Evolutionary conservation across 352 stramenopile species (phyloP), one percentile per base, ranked within the genome.

Genomic region (Thraustochytrium sp.): DNA sequence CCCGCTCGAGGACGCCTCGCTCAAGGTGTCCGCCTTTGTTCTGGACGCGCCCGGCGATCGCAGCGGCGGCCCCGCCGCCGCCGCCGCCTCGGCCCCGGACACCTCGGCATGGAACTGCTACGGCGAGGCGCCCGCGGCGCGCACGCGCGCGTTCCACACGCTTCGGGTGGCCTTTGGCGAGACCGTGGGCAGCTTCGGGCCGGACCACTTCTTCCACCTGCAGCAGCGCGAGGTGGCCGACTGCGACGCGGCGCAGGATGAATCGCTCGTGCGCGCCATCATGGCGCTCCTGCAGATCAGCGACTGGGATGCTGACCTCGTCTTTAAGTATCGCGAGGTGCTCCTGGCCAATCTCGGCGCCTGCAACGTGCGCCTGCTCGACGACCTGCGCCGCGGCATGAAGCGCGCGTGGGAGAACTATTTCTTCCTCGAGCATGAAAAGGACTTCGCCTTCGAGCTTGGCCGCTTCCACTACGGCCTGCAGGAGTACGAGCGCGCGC

Each of bases 371-470:
- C 34, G 49, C 21, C 49, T 75, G 11, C 48, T 76, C 8, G 23
- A 53, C 31, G 78, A 85, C 74, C 18, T 85, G 23, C 54, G 74
- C 8, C 63, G 63, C 11, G 78, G 56, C 36, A 73, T 73, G 54
- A 51, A 85, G 40, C 37, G 61, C 18, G 68, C 59, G 3, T 78
- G 42, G 62, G 55, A 76, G 9, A 59, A 54, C 49, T 86, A 87
- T 48, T 87, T 84, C 62, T 49, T 72, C n/a, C 48, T 87, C 21
- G 48, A 87, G 34, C 59, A 26, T 31, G 59, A 82, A 2, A 85
- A 87, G 61, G 85, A 87, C 76, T 53, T 87, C 26, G 59, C 51
- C 8, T 87, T 87, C 62, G 82, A 86, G 72, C 37, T 87, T 11
- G 85, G 82, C 40, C 46, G 85, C n/a, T 75, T 87, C 37, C 49